Conservation (phyloP, 495 filamentous ascomycete species). For the Tuber borchii region DNA sequence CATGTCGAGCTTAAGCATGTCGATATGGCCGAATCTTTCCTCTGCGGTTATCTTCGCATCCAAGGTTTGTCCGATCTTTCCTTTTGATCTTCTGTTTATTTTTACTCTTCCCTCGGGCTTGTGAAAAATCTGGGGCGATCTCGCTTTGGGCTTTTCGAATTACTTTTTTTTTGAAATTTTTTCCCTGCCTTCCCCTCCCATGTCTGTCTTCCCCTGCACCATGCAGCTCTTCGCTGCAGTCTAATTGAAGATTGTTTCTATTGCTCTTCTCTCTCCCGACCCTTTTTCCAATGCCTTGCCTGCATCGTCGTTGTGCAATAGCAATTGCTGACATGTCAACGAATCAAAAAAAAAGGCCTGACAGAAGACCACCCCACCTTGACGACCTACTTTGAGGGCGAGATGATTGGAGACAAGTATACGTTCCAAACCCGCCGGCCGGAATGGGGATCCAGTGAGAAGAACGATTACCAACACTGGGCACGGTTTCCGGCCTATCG, state of each 20-base stretch:
- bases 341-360: constrained; percentile 55
- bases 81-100: neutral
- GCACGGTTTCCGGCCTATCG: constrained; percentile 79
- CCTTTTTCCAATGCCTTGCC: neutral
- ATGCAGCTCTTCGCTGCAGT: constrained; percentile 4
- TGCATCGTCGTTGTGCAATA: neutral
- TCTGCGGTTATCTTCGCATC: constrained; percentile 93
- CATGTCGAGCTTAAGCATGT: constrained; percentile 96
- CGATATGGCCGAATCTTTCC: constrained; percentile 86
- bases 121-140: neutral
- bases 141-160: neutral
- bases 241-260: constrained; percentile 24
- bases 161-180: constrained; percentile 8
- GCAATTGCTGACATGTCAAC: constrained; percentile 19
- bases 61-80: constrained; percentile 59
- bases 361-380: constrained; percentile 93
- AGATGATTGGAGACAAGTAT: constrained; percentile 94
- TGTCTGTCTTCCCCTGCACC: constrained; percentile 2
- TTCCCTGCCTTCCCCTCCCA: neutral
- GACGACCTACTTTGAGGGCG: constrained; percentile 96
- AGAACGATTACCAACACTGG: constrained; percentile 93
- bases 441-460: constrained; percentile 86
- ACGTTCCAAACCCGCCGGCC: constrained; percentile 84
- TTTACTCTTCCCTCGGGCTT: constrained; percentile 3
- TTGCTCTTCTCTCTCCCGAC: neutral